Evolutionary conservation across 2,329 filamentous ascomycete genomes (phyloP).

Genomic region (Chrysoporthe austroafricana): DNA sequence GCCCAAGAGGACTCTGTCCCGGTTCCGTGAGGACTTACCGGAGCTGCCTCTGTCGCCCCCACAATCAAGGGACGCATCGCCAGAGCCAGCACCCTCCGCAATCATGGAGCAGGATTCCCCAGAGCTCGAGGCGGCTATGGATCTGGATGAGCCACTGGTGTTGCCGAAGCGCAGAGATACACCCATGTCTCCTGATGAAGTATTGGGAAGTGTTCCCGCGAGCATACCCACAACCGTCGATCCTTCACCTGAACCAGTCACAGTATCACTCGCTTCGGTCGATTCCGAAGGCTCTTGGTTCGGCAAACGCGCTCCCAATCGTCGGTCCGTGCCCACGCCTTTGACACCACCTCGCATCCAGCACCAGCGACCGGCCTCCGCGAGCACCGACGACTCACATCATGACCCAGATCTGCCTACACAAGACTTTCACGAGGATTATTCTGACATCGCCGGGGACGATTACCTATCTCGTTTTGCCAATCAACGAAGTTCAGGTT

Average conservation of each 20-base stretch:
- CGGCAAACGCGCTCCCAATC: slow-evolving; percentile 43
- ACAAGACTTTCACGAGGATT: slow-evolving; percentile 60
- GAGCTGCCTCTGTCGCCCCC: slow-evolving; percentile 86
- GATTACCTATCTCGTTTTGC: slow-evolving; percentile 69
- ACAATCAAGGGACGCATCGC: slow-evolving; percentile 78
- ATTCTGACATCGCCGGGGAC: slow-evolving; percentile 65
- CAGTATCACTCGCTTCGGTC: slow-evolving; percentile 88
- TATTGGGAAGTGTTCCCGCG: slow-evolving; percentile 7
- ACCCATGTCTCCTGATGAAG: slow-evolving; percentile 28
- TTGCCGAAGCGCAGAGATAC: slow-evolving; percentile 33
- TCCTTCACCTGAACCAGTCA: slow-evolving; percentile 64
- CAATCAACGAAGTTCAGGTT: slow-evolving; percentile 35
- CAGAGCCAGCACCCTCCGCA: slow-evolving; percentile 54
- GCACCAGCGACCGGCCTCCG: slow-evolving; percentile 42
- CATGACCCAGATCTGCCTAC: slow-evolving; percentile 54
- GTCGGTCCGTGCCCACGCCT: slow-evolving; percentile 41
- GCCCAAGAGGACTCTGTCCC: slow-evolving; percentile 82
- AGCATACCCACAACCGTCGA: slow-evolving; percentile 36
- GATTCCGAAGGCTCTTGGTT: slow-evolving; percentile 98
- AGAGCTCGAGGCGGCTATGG: slow-evolving; percentile 23
- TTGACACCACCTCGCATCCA: slow-evolving; percentile 37
- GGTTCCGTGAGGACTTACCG: slow-evolving; percentile 89
- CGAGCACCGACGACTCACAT: slow-evolving; percentile 40
- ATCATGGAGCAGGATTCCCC: slow-evolving; percentile 32
- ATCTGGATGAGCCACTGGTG: slow-evolving; percentile 36